These are phyloP conservation scores for Naganishia vishniacii DNA, from an alignment of 768 basidiomycete genomes.

Conservation along the genomic window DNA sequence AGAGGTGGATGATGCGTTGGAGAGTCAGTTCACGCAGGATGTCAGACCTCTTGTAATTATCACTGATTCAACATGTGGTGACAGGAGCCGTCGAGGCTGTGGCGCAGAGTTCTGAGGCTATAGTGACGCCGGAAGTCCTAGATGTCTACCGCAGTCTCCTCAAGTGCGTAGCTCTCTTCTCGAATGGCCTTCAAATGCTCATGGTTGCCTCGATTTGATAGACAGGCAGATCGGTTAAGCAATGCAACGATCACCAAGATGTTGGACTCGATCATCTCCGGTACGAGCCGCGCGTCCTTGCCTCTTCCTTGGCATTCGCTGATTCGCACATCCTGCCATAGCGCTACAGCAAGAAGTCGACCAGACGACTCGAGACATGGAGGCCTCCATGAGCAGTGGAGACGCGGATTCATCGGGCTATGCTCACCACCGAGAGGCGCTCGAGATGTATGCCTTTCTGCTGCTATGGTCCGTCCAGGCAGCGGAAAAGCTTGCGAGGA, in stretches of 20 bases:
- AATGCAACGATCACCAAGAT: slow-evolving; percentile 72
- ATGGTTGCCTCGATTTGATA: slow-evolving; percentile 22
- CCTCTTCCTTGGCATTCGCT: too few species aligned
- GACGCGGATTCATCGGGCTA: slow-evolving; percentile 39
- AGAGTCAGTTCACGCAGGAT: slow-evolving; percentile 33
- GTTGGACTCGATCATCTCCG: slow-evolving; percentile 76
- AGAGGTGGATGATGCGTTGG: slow-evolving; percentile 46
- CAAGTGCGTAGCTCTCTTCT: too few species aligned
- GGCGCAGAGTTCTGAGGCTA: slow-evolving; percentile 67
- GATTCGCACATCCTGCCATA: too few species aligned
- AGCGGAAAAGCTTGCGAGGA: slow-evolving; percentile 66
- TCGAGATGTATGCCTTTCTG: slow-evolving; percentile 89
- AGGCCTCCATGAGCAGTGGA: slow-evolving; percentile 56
- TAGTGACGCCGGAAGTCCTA: slow-evolving; percentile 60
- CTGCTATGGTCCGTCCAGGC: slow-evolving; percentile 82
- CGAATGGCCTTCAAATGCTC: too few species aligned
- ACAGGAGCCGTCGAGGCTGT: slow-evolving; percentile 75
- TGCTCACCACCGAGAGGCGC: slow-evolving; percentile 59
- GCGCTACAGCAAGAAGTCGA: slow-evolving; percentile 57
- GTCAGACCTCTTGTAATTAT: neutral
- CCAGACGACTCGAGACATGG: slow-evolving; percentile 62
- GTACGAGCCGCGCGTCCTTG: neutral
- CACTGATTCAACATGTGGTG: neutral
- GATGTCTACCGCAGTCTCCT: slow-evolving; percentile 77
- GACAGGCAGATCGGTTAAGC: slow-evolving; percentile 58